phyloP scores from a whole-genome alignment of 352 stramenopile genomes.

The Pythium scleroteichum region DNA sequence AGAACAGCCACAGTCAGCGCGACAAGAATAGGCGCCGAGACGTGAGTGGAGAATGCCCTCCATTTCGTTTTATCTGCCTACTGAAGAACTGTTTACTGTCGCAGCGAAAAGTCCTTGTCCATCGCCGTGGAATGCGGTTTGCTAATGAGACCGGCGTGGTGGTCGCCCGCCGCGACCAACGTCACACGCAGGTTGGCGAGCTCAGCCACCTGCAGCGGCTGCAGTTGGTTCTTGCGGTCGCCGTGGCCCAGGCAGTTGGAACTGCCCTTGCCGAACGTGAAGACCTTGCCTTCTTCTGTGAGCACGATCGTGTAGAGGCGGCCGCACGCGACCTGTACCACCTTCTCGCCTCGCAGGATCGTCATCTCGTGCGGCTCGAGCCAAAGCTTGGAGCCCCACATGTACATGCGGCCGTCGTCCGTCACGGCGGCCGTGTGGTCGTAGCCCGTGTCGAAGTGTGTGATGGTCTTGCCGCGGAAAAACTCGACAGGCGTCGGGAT shows the following conservation, averaged over 20 bases:
- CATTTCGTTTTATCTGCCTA: conserved; percentile 4
- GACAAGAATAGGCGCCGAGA: conserved; percentile 3
- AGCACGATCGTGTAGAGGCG: conserved; percentile 83
- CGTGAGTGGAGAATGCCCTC: not conserved
- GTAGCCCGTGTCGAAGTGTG: conserved; percentile 92
- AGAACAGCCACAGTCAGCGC: not conserved
- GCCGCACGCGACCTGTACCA: conserved; percentile 84
- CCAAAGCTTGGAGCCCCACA: conserved; percentile 90
- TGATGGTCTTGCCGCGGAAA: conserved; percentile 64
- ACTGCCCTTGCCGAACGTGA: conserved; percentile 87
- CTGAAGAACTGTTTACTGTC: conserved; percentile 35
- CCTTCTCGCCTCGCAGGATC: conserved; percentile 63
- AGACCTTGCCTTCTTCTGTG: conserved; percentile 72
- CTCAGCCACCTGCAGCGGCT: conserved; percentile 77
- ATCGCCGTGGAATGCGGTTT: conserved; percentile 64
- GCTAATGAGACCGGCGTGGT: conserved; percentile 85
- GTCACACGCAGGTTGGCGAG: conserved; percentile 62
- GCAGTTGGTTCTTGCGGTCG: conserved; percentile 87
- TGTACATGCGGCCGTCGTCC: conserved; percentile 73
- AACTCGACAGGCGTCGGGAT: conserved; percentile 86
- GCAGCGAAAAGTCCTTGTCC: conserved; percentile 85
- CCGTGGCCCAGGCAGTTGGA: conserved; percentile 89
- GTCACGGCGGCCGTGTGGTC: conserved; percentile 90
- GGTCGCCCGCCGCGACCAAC: conserved; percentile 82
- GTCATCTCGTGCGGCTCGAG: conserved; percentile 92